phyloP scores from a whole-genome alignment of 2,329 filamentous ascomycete genomes.

The Nemania sp. region DNA sequence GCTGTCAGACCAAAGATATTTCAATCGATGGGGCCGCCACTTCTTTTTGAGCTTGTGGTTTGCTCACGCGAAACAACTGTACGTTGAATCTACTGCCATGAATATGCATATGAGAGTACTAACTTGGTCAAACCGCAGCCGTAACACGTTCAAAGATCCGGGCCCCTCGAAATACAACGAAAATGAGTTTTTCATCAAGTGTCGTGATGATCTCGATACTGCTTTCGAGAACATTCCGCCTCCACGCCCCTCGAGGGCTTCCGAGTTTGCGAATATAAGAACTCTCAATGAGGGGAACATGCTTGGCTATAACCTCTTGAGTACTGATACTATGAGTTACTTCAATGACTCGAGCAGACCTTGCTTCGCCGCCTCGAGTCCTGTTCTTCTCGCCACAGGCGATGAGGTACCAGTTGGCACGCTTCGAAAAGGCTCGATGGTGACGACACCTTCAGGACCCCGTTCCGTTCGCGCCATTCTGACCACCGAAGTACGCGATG shows the following conservation, averaged over 20 bases:
- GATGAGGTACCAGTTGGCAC: constrained; percentile 45
- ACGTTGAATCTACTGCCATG: neutral
- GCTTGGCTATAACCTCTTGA: no score
- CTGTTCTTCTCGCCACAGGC: constrained; percentile 50
- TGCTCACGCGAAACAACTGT: constrained; percentile 58
- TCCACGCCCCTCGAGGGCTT: no score
- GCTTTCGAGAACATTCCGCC: constrained; percentile 51
- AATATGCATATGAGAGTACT: neutral
- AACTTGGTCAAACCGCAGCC: constrained; percentile 34
- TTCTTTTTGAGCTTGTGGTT: constrained; percentile 60
- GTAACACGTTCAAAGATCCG: constrained; percentile 65
- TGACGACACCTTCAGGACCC: constrained; percentile 55
- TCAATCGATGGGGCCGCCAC: constrained; percentile 58
- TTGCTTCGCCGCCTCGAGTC: constrained; percentile 58
- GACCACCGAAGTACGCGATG: constrained; percentile 48
- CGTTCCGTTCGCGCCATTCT: constrained; percentile 55
- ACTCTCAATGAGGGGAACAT: no score
- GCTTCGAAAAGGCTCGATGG: constrained; percentile 50
- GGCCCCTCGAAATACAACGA: constrained; percentile 59
- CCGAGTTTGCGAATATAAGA: no score
- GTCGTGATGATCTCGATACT: constrained; percentile 52
- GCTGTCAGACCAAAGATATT: constrained; percentile 44
- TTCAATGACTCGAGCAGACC: constrained; percentile 49
- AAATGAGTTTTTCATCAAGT: constrained; percentile 56
- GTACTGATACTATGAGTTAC: neutral